Percentiles rank a stretch among this genome's conserved stretches.
These are phyloP conservation scores for Capronia epimyces DNA, from an alignment of 2,329 filamentous ascomycete species.

Conservation along the genomic window DNA sequence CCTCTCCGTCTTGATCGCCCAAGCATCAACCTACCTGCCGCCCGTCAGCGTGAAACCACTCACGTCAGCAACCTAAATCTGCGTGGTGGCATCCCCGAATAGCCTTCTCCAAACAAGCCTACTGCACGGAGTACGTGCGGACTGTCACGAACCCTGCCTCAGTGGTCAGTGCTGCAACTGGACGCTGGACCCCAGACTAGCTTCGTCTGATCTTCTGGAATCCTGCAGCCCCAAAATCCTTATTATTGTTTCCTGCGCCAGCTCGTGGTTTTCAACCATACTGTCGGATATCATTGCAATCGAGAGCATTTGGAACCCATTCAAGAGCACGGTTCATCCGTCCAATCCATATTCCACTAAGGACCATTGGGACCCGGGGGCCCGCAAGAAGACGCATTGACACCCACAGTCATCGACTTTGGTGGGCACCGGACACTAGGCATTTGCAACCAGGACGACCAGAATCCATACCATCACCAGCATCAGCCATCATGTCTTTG, in stretches of 20 bases:
- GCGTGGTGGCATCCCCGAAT: too few relatives aligned
- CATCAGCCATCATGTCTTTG: conserved; percentile 35
- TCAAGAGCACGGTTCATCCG: background rate
- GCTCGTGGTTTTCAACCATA: background rate
- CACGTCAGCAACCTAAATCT: too few relatives aligned
- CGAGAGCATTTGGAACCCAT: background rate
- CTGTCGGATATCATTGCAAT: background rate
- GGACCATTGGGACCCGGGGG: background rate
- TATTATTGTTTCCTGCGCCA: background rate
- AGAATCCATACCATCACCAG: background rate
- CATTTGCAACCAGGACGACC: conserved; percentile 1
- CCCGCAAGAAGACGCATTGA: background rate
- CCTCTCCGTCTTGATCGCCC: too few relatives aligned
- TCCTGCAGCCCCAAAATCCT: background rate
- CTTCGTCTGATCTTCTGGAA: background rate
- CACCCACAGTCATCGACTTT: background rate
- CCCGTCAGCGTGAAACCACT: too few relatives aligned
- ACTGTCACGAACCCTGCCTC: too few relatives aligned
- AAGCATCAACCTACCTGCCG: too few relatives aligned
- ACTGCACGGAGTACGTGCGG: too few relatives aligned
- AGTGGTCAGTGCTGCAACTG: too few relatives aligned
- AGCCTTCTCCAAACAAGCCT: too few relatives aligned
- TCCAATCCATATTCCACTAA: too few relatives aligned
- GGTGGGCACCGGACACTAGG: background rate
- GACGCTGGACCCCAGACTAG: too few relatives aligned